phyloP scores from a whole-genome alignment of 2,329 filamentous ascomycete species.

The Penicillium polonicum region DNA sequence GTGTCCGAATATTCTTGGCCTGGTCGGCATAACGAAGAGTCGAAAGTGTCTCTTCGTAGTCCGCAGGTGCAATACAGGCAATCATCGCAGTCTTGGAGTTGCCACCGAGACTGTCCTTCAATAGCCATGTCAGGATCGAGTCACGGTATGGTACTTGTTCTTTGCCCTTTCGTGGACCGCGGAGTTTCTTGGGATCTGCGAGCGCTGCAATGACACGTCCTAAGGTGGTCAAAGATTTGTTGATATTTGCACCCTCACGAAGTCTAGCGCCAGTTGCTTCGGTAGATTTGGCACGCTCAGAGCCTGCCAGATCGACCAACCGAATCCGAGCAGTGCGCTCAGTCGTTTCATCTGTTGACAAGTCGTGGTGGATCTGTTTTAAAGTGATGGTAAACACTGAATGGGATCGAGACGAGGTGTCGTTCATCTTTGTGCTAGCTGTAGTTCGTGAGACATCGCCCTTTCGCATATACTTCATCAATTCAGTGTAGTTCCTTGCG shows the following conservation, averaged over 20 bases:
- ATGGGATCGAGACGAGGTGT: slow-evolving; percentile 93
- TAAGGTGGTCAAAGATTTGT: slow-evolving; percentile 94
- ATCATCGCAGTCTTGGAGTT: slow-evolving; percentile 99
- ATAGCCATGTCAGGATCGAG: slow-evolving; percentile 77
- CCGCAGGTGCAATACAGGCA: slow-evolving; percentile 89
- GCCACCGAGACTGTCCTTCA: slow-evolving; percentile 92
- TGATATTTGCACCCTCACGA: slow-evolving; percentile 96
- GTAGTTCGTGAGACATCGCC: slow-evolving; percentile 85
- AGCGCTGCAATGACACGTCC: slow-evolving; percentile 94
- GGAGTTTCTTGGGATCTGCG: slow-evolving; percentile 67
- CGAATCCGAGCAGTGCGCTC: slow-evolving; percentile 92
- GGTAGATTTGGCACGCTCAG: slow-evolving; percentile 90
- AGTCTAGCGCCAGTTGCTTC: slow-evolving; percentile 90
- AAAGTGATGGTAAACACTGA: slow-evolving; percentile 97
- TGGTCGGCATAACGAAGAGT: slow-evolving; percentile 97
- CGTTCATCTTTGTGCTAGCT: slow-evolving; percentile 98
- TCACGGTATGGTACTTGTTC: slow-evolving; percentile 90
- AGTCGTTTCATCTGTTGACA: slow-evolving; percentile 96
- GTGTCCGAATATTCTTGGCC: slow-evolving; percentile 93
- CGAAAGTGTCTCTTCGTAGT: slow-evolving; percentile 96
- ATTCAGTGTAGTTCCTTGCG: slow-evolving; percentile 81
- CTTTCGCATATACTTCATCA: slow-evolving; percentile 84
- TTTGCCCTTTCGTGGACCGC: slow-evolving; percentile 59
- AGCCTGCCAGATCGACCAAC: slow-evolving; percentile 90
- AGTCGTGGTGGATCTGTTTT: slow-evolving; percentile 96